These are phyloP conservation scores for Crithidia acanthocephali DNA, from an alignment of 208 protist species.

Conservation along the genomic window DNA sequence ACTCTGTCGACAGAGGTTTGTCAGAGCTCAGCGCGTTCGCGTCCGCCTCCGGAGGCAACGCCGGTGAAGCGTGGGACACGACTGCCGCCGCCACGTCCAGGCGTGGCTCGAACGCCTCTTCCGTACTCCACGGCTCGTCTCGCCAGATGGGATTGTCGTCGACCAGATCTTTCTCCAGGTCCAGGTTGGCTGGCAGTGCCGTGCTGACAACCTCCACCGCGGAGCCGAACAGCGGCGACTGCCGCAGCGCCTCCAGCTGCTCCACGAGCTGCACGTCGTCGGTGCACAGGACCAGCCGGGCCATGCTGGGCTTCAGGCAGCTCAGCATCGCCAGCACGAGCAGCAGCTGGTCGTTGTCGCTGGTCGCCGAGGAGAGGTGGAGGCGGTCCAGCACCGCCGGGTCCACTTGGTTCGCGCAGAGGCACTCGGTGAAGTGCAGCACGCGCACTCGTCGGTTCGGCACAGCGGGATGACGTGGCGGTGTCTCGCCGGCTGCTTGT, in stretches of 20 bases:
- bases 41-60: neutral
- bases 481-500: neutral
- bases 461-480: neutral
- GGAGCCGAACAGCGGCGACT: conserved; percentile 40
- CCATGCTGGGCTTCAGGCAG: conserved; percentile 28
- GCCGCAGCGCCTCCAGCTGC: conserved; percentile 8
- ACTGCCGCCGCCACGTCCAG: conserved; percentile 7
- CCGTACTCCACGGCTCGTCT: neutral
- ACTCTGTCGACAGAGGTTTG: neutral
- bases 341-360: conserved; percentile 78
- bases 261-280: conserved; percentile 59
- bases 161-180: conserved; percentile 50
- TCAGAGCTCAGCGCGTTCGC: neutral
- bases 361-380: conserved; percentile 34
- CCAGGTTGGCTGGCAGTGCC: conserved; percentile 44
- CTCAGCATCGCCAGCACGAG: conserved; percentile 75
- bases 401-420: conserved; percentile 52
- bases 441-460: conserved; percentile 33
- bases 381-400: conserved; percentile 8
- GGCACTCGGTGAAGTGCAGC: conserved; percentile 84
- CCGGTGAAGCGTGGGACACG: neutral
- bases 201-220: conserved; percentile 59
- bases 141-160: conserved; percentile 66
- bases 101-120: conserved; percentile 9
- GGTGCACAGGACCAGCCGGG: conserved; percentile 68